A percentile compares a stretch with the other conserved stretches of the same genome.
These are phyloP conservation scores for Chlorella sp. DNA, from an alignment of 139 green algal genomes.

Conservation along the genomic window DNA sequence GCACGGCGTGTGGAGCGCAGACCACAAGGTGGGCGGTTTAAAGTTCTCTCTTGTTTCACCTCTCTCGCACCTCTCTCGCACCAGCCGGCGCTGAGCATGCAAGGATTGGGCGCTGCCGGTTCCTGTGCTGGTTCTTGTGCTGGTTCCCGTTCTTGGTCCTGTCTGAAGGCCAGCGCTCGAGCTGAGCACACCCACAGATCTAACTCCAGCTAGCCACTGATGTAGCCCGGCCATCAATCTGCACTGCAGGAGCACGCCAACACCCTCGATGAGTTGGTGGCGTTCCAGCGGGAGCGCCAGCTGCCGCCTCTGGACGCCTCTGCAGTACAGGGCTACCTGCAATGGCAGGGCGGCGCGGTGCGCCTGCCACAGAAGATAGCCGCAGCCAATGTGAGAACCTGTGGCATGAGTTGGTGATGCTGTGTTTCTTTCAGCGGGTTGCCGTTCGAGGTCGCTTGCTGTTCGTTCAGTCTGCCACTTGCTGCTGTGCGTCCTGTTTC, in stretches of 20 bases:
- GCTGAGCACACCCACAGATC: too few species aligned
- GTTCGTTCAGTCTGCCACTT: too few species aligned
- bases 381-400: not conserved
- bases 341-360: not conserved
- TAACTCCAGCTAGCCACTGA: too few species aligned
- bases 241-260: too few species aligned
- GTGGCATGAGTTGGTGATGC: not conserved
- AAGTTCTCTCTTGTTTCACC: too few species aligned
- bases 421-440: not conserved
- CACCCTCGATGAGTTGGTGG: not conserved
- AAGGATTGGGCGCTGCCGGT: too few species aligned
- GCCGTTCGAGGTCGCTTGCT: too few species aligned
- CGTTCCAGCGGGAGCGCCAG: not conserved
- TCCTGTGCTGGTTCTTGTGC: not conserved
- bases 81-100: too few species aligned
- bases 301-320: not conserved
- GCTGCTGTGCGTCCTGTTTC: too few species aligned
- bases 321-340: not conserved
- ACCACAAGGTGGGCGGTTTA: not conserved
- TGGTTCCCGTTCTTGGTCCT: not conserved
- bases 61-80: too few species aligned
- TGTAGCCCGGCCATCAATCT: too few species aligned
- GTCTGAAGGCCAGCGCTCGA: not conserved
- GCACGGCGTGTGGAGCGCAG: conserved; percentile 16
- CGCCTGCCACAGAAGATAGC: conserved; percentile 12